A percentile compares a stretch with the other conserved stretches of the same genome.
Conservation (phyloP, 2,329 filamentous ascomycete genomes). For the Bipolaris zeicola region DNA sequence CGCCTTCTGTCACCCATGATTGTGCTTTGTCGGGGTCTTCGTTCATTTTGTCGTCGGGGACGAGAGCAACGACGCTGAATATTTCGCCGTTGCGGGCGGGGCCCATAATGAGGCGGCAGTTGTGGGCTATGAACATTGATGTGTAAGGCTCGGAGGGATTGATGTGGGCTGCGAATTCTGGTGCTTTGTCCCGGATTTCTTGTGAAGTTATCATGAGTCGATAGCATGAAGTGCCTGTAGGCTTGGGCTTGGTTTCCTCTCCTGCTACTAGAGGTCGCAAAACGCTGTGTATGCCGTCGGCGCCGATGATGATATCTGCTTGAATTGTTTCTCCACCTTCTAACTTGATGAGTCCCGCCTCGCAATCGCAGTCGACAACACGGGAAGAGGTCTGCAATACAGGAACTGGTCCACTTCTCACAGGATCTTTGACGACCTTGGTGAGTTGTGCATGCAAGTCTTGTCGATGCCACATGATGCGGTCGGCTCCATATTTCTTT, state of each 20-base stretch:
- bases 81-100: slow-evolving; percentile 51
- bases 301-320: slow-evolving; percentile 59
- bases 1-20: slow-evolving; percentile 51
- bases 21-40: slow-evolving; percentile 45
- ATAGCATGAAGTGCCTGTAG: slow-evolving; percentile 50
- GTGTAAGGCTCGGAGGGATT: slow-evolving; percentile 50
- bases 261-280: slow-evolving; percentile 31
- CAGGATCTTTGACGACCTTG: slow-evolving; percentile 45
- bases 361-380: slow-evolving; percentile 51
- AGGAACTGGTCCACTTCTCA: slow-evolving; percentile 39
- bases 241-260: slow-evolving; percentile 27
- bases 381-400: slow-evolving; percentile 50
- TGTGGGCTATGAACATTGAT: slow-evolving; percentile 55
- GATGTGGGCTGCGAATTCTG: slow-evolving; percentile 36
- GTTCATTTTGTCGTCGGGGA: slow-evolving; percentile 52
- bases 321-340: slow-evolving; percentile 50
- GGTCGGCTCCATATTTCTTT: slow-evolving; percentile 47
- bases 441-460: slow-evolving; percentile 55
- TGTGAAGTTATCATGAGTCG: slow-evolving; percentile 43
- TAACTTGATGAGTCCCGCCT: slow-evolving; percentile 51
- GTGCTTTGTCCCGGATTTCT: slow-evolving; percentile 25
- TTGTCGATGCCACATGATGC: slow-evolving; percentile 52
- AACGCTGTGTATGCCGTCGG: slow-evolving; percentile 56
- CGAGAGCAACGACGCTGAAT: slow-evolving; percentile 53
- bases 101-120: slow-evolving; percentile 54